phyloP scores from a whole-genome alignment of 2,329 filamentous ascomycete genomes.

The Paramyrothecium roridum region DNA sequence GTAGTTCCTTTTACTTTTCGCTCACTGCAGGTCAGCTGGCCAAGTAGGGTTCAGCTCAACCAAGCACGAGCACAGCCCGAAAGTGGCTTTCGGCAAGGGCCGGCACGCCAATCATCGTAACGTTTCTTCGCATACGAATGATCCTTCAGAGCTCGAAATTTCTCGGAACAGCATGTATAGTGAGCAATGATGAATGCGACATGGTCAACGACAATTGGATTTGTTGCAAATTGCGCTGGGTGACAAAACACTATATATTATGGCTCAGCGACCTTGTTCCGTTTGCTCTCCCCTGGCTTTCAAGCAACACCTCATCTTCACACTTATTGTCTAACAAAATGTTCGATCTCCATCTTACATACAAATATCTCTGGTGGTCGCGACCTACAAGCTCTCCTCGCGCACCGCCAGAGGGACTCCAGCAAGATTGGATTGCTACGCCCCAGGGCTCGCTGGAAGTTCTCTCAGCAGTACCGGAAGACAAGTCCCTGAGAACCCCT shows the following conservation, averaged over 20 bases:
- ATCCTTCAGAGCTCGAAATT: background rate
- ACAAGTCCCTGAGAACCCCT: slow-evolving; percentile 19
- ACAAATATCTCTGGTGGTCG: slow-evolving; percentile 19
- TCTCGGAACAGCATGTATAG: background rate
- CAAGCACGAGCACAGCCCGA: background rate
- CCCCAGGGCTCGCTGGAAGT: slow-evolving; percentile 45
- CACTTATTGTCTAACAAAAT: slow-evolving; percentile 5
- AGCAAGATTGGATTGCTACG: slow-evolving; percentile 40
- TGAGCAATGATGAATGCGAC: too few relatives aligned
- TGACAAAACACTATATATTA: too few relatives aligned
- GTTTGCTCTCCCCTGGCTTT: too few relatives aligned
- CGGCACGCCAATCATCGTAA: background rate
- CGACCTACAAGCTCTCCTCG: slow-evolving; percentile 16
- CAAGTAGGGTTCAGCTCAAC: background rate
- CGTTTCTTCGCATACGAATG: background rate
- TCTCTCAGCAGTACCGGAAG: slow-evolving; percentile 34
- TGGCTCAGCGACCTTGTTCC: too few relatives aligned
- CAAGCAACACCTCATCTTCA: background rate
- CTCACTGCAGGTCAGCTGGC: too few relatives aligned
- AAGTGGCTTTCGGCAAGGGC: background rate
- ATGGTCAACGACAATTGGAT: too few relatives aligned
- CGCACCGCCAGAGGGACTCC: slow-evolving; percentile 32
- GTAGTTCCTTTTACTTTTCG: too few relatives aligned
- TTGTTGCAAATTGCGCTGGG: too few relatives aligned
- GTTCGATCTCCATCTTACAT: slow-evolving; percentile 20